A percentile compares a stretch with the other conserved stretches of the same genome.
Evolutionary conservation across 306 rosid genomes (phyloP).

Genomic region (apple (Malus domestica)): ASM211411v1 NC_041797.1:745001-745500

Average conservation of each 20-base stretch:
- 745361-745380: conserved; percentile 59
- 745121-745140: conserved; percentile 97
- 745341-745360: conserved; percentile 58
- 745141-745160: conserved; percentile 16
- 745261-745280: conserved; percentile 98
- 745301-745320: conserved; percentile 97
- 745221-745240: conserved; percentile 11
- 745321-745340: conserved; percentile 91
- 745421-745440: conserved; percentile 4
- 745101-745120: conserved; percentile 92
- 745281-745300: conserved; percentile 80
- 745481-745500: conserved; percentile 99
- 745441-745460: conserved; percentile 1
- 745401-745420: background rate
- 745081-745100: conserved; percentile 82
- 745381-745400: background rate
- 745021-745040: conserved; percentile 16
- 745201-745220: background rate
- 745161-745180: background rate
- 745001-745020: background rate
- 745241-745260: conserved; percentile 45
- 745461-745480: conserved; percentile 98
- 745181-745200: background rate
- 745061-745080: conserved; percentile 92
- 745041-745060: conserved; percentile 98